Conservation (phyloP, 108 stramenopile genomes). For the Parietichytrium sp. region DNA sequence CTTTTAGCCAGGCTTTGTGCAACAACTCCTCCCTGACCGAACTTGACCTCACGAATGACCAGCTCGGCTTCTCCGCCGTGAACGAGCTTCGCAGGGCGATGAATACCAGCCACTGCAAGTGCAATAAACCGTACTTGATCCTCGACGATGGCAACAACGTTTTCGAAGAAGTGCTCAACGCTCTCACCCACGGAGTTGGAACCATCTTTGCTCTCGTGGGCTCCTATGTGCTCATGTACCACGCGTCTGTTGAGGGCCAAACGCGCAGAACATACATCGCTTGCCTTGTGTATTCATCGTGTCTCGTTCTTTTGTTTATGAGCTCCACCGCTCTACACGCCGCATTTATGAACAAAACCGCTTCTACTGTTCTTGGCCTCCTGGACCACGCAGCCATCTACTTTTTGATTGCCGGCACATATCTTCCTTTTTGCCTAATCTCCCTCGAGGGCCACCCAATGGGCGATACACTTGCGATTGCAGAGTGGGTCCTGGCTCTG, state of each 20-base stretch:
- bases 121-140: neutral
- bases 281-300: slow-evolving; percentile 72
- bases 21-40: neutral
- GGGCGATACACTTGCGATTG: slow-evolving; percentile 64
- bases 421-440: slow-evolving; percentile 86
- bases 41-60: slow-evolving; percentile 27
- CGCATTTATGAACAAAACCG: slow-evolving; percentile 73
- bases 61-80: neutral
- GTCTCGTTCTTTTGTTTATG: slow-evolving; percentile 76
- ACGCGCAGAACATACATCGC: neutral
- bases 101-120: neutral
- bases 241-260: slow-evolving; percentile 19
- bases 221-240: slow-evolving; percentile 60
- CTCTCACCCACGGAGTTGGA: slow-evolving; percentile 84
- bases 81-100: neutral
- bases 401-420: slow-evolving; percentile 89
- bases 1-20: neutral
- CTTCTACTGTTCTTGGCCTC: slow-evolving; percentile 66
- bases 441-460: slow-evolving; percentile 67
- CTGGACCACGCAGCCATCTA: slow-evolving; percentile 93
- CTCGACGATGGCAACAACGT: slow-evolving; percentile 36
- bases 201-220: slow-evolving; percentile 76
- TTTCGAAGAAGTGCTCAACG: slow-evolving; percentile 74
- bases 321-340: slow-evolving; percentile 81
- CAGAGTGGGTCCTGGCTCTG: slow-evolving; percentile 74